Evolutionary conservation across 768 basidiomycete species (phyloP).

Genomic region (Amanita polypyramis): DNA sequence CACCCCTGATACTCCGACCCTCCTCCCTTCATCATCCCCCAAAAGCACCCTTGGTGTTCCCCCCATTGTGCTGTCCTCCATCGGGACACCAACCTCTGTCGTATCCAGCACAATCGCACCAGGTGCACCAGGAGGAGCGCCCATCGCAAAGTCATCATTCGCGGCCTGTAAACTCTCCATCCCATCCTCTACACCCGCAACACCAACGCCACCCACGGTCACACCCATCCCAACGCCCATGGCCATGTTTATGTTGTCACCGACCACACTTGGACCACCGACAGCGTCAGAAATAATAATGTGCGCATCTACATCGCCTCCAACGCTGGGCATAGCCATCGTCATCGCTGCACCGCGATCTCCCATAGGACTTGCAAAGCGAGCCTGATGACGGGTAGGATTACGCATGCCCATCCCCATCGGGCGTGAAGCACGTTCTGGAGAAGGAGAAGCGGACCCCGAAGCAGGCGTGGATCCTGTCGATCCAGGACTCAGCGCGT

Average conservation of each 20-base stretch:
- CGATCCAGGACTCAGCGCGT: constrained; percentile 1
- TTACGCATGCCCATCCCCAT: constrained; percentile 6
- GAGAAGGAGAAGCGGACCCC: constrained; percentile 22
- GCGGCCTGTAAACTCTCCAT: constrained; percentile 67
- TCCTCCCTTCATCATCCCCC: constrained; percentile 4
- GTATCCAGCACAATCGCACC: constrained; percentile 36
- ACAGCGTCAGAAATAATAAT: constrained; percentile 25
- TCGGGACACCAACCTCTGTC: constrained; percentile 12
- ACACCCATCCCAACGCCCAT: constrained; percentile 10
- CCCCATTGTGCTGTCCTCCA: constrained; percentile 20
- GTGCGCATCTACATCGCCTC: constrained; percentile 23
- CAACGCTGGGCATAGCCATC: constrained; percentile 20
- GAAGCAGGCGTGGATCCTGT: constrained; percentile 14
- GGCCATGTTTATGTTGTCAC: constrained; percentile 8
- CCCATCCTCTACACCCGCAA: constrained; percentile 61
- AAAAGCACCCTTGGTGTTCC: constrained; percentile 17
- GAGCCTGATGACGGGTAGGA: constrained; percentile 7
- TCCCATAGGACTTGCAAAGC: constrained; percentile 11
- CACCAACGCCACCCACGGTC: constrained; percentile 18
- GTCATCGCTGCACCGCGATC: constrained; percentile 13
- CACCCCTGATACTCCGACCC: constrained; percentile 12
- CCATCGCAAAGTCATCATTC: constrained; percentile 88
- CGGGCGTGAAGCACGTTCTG: constrained; percentile 17
- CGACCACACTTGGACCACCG: not conserved
- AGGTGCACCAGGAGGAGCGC: constrained; percentile 82